Conservation (phyloP, 768 basidiomycete species). For the Tricholoma matsutake region DNA sequence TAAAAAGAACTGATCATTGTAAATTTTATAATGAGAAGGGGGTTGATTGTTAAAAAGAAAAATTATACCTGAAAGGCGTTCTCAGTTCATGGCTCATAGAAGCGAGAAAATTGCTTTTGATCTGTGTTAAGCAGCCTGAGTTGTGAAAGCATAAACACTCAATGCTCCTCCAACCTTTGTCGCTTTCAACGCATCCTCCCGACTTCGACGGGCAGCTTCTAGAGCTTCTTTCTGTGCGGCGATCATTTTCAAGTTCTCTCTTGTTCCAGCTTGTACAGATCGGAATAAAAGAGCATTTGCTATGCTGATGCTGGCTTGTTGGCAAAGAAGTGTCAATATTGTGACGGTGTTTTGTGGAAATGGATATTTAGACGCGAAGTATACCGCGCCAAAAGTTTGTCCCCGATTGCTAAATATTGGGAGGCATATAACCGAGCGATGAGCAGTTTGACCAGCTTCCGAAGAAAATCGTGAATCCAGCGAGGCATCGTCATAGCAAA, state of each 20-base stretch:
- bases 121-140: conserved; percentile 35
- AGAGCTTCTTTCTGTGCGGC: conserved; percentile 66
- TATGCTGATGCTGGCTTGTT: conserved; percentile 75
- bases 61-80: conserved; percentile 66
- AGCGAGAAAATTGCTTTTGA: conserved; percentile 75
- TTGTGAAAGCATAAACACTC: background rate
- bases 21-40: background rate
- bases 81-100: conserved; percentile 78
- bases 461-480: conserved; percentile 66
- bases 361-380: conserved; percentile 61
- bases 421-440: conserved; percentile 63
- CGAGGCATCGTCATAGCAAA: conserved; percentile 59
- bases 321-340: conserved; percentile 61
- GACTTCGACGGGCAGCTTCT: conserved; percentile 64
- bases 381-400: conserved; percentile 71
- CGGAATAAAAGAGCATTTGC: conserved; percentile 73
- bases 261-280: conserved; percentile 69
- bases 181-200: conserved; percentile 71
- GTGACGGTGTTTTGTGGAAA: conserved; percentile 61
- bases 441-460: conserved; percentile 57
- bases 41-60: conserved; percentile 1
- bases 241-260: conserved; percentile 77
- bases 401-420: conserved; percentile 74
- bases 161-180: conserved; percentile 48
- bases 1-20: conserved; percentile 62